These are phyloP conservation scores for Daldinia eschscholtzii DNA, from an alignment of 2,329 filamentous ascomycete species.

Conservation along the genomic window DNA sequence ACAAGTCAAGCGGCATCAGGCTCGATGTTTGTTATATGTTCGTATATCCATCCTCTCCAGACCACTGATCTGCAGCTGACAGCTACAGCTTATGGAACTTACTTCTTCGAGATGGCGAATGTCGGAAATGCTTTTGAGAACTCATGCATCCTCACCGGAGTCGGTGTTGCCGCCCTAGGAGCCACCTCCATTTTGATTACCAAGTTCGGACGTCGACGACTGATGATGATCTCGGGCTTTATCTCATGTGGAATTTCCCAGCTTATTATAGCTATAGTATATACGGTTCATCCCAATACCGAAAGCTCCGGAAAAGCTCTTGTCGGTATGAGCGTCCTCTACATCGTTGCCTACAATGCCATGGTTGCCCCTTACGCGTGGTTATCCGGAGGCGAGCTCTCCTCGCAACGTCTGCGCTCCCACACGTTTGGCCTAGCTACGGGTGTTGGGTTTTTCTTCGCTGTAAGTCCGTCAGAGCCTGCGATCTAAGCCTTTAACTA, in stretches of 20 bases:
- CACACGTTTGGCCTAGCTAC: constrained; percentile 69
- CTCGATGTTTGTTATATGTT: constrained; percentile 69
- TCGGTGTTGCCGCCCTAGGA: constrained; percentile 67
- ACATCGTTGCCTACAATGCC: constrained; percentile 67
- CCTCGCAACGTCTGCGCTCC: constrained; percentile 67
- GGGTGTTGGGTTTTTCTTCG: constrained; percentile 66
- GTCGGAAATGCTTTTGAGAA: constrained; percentile 69
- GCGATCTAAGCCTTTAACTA: constrained; percentile 1
- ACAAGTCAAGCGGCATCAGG: constrained; percentile 66
- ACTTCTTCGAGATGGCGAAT: constrained; percentile 71
- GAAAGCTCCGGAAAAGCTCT: constrained; percentile 60
- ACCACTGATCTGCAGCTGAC: not conserved
- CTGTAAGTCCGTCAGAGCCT: constrained; percentile 48
- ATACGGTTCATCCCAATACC: constrained; percentile 58
- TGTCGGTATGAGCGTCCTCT: constrained; percentile 65
- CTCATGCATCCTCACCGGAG: constrained; percentile 65
- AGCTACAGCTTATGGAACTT: constrained; percentile 64
- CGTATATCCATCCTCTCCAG: not conserved
- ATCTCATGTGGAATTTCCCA: constrained; percentile 66
- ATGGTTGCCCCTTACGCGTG: constrained; percentile 69
- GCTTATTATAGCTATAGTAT: constrained; percentile 66
- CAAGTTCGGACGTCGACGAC: constrained; percentile 64
- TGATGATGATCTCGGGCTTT: constrained; percentile 66
- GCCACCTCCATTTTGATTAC: constrained; percentile 67
- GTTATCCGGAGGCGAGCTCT: constrained; percentile 68